Conservation (phyloP, 2,329 filamentous ascomycete genomes). For the Scytalidium sp. region DNA sequence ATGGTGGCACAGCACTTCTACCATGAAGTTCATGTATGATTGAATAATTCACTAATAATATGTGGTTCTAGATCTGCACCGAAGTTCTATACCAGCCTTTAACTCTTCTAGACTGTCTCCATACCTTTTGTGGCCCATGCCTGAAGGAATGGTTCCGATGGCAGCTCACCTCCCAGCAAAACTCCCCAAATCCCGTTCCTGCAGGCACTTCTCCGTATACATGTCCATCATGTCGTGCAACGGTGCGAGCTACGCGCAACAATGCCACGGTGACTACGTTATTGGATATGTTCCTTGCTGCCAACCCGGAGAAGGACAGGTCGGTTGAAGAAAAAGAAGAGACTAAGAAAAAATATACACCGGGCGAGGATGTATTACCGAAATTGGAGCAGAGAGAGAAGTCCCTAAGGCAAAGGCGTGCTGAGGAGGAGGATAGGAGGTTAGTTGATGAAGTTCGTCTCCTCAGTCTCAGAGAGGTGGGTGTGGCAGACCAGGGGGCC, state of each 20-base stretch:
- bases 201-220: slow-evolving; percentile 56
- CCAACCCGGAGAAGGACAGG: slow-evolving; percentile 74
- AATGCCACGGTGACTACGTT: slow-evolving; percentile 90
- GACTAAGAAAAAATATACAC: slow-evolving; percentile 72
- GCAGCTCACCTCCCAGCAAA: slow-evolving; percentile 43
- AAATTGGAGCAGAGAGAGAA: slow-evolving; percentile 49
- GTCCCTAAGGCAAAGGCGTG: slow-evolving; percentile 49
- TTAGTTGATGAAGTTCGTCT: slow-evolving; percentile 25
- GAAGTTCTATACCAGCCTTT: slow-evolving; percentile 90
- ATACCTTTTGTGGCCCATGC: slow-evolving; percentile 95
- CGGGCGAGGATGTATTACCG: slow-evolving; percentile 78
- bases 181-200: slow-evolving; percentile 19
- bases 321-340: slow-evolving; percentile 71
- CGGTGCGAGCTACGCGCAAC: slow-evolving; percentile 81
- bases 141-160: slow-evolving; percentile 94
- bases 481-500: slow-evolving; percentile 36
- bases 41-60: slow-evolving; percentile 9
- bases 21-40: slow-evolving; percentile 3
- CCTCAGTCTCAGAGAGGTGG: slow-evolving; percentile 56
- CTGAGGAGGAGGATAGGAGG: slow-evolving; percentile 38
- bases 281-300: slow-evolving; percentile 80
- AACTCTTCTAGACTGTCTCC: slow-evolving; percentile 87
- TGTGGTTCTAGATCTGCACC: slow-evolving; percentile 77
- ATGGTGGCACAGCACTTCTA: neutral
- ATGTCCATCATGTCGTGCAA: slow-evolving; percentile 87